Base-by-base conservation (phyloP, 2,329 filamentous ascomycete species). In the Colletotrichum spinosum region DNA sequence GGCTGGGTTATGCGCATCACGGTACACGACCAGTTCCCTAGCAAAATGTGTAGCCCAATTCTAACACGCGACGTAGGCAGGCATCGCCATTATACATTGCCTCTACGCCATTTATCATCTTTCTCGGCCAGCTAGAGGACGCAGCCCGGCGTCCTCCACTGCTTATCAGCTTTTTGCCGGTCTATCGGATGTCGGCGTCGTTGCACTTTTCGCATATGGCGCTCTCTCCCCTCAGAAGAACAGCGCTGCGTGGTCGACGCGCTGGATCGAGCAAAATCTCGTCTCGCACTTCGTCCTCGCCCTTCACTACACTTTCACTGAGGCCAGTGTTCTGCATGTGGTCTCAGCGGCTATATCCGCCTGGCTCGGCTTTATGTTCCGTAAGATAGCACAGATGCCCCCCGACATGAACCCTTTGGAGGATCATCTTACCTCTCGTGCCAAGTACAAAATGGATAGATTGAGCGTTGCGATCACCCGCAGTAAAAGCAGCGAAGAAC, bases 361-460 rank as follows among this genome's bases (percentile, higher is more conserved):
- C 38, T 97, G 91, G 79, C 83, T 98, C 34, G 88, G 89, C 13
- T 75, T 92, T 56, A 87, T 91, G 70, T 98, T 97, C 86, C 88
- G 90, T 45, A 91, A 92, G 73, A 97, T 98, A 72, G 84, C 89
- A 6, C 83, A 85, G 17, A 85, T 97, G 75, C 95, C 95, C 6
- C 94, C 95, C 0, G 95, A 98, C 73, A 93, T 97, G 92, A 98
- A 98, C 75, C 95, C 95, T 2, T 84, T 98, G 12, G 94, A 97
- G 75, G 88, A 92, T 69, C 90, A 95, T 72, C 81, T 97, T 63
- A 97, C 94, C 1, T 89, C 92, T 10, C 87, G 90, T 33, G 81
- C 78, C 62, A 83, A 79, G 73, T 93, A 97, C 79, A 94, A 94
- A 82, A 88, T 91, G 73, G 94, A 92, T 76, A 88, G 86, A 76